These are phyloP conservation scores for Salpingoeca rosetta DNA, from an alignment of 78 protist genomes.

Conservation along the genomic window DNA sequence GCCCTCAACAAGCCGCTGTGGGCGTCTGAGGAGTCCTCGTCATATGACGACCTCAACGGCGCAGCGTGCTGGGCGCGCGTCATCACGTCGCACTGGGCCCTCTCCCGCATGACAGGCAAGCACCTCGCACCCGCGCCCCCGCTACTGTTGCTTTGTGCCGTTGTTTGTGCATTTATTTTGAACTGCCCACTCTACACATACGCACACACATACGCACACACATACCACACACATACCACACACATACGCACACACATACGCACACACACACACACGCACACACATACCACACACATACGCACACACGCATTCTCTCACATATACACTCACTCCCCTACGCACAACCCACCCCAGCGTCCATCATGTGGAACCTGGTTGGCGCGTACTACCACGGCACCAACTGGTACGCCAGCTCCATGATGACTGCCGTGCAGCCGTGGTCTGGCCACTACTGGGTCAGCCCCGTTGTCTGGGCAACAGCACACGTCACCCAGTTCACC, in stretches of 20 bases:
- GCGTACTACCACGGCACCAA: neutral
- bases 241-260: too few species aligned
- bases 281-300: too few species aligned
- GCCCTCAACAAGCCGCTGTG: neutral
- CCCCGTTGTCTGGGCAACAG: neutral
- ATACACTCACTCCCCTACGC: too few species aligned
- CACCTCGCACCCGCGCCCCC: neutral
- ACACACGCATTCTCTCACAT: too few species aligned
- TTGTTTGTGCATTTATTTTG: too few species aligned
- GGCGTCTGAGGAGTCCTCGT: neutral
- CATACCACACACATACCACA: too few species aligned
- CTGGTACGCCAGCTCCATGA: neutral
- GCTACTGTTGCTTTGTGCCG: neutral
- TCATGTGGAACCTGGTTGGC: neutral
- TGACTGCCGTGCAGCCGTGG: neutral
- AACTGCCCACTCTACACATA: too few species aligned
- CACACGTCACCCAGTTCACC: neutral
- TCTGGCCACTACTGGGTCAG: neutral
- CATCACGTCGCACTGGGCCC: neutral
- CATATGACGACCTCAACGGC: neutral
- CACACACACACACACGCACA: too few species aligned
- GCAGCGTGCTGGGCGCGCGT: neutral
- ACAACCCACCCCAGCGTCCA: neutral
- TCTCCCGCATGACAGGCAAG: neutral
- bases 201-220: too few species aligned